Evolutionary conservation across 2,329 filamentous ascomycete species (phyloP), one percentile per base, ranked within the genome.

Genomic region (Xylariaceae sp.): DNA sequence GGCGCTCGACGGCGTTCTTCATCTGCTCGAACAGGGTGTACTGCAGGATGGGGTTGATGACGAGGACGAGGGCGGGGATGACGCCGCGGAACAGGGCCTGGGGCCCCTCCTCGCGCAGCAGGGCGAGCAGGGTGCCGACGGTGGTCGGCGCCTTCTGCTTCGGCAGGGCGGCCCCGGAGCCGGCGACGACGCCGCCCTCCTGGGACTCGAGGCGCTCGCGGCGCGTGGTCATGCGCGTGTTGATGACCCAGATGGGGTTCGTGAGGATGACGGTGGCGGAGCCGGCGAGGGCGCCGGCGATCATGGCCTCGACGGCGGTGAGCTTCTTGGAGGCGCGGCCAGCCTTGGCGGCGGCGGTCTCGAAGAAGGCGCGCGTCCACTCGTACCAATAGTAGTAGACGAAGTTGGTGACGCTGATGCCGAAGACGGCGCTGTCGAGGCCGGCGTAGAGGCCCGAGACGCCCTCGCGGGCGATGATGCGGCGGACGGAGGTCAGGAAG

Each of bases 341-440:
- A 41, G 86, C 74, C 56, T 80, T 83, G 43, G 76, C 64, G 34
- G 89, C 89, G 9, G 89, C 87, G 50, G 76, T 74, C 64, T 88
- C 89, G 70, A 97, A 96, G 62, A 85, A 85, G 38, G 85, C 77
- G 44, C 90, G 83, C 49, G 89, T 93, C 87, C 89, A 98, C 72
- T 98, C 93, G 68, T 97, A 98, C 91, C 88, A 98, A 76, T 97
- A 98, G 72, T 98, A 98, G 76, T 98, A 98, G 36, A 98, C 91
- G 64, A 98, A 98, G 74, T 98, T 98, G 57, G 93, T 98, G 55
- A 98, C 84, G 66, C 87, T 93, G 72, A 98, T 97, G 64, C 93
- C 93, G 66, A 98, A 96, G 34, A 98, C 76, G 38, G 93, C 93
- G 48, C 87, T 94, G 65, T 95, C 89, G 45, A 98, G 80, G 32